phyloP scores from a whole-genome alignment of 148 eudicot species.

The Pouteria glomerata region DNA sequence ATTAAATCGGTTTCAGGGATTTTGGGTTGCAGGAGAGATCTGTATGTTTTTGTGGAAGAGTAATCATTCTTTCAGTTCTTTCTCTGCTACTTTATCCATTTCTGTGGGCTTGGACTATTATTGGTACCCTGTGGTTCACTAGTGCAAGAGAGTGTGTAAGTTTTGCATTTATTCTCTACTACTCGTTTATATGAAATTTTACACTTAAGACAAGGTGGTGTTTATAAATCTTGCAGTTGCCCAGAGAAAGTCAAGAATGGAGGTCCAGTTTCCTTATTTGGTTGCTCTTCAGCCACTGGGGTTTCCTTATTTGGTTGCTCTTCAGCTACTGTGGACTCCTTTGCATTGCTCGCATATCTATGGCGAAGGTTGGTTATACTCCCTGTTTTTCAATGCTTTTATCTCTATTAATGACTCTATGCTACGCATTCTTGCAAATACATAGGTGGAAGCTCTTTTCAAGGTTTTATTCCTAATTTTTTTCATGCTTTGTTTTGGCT shows the following conservation, averaged over 20 bases:
- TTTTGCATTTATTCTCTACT: constrained; percentile 6
- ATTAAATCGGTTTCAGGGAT: constrained; percentile 47
- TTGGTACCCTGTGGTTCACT: constrained; percentile 88
- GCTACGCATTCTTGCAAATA: no score
- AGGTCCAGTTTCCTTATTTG: no score
- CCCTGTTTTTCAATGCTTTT: background rate
- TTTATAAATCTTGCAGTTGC: constrained; percentile 60
- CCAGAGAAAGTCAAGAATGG: constrained; percentile 93
- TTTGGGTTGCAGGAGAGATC: constrained; percentile 90
- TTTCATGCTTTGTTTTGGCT: background rate
- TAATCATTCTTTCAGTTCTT: constrained; percentile 73
- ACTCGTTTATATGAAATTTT: background rate
- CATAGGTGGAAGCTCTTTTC: no score
- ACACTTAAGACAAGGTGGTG: constrained; percentile 6
- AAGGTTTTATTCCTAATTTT: background rate
- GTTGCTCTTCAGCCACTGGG: no score
- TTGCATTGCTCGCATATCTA: constrained; percentile 72
- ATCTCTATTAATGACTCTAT: background rate
- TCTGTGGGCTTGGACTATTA: constrained; percentile 85
- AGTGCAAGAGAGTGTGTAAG: constrained; percentile 73
- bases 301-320: constrained; percentile 90
- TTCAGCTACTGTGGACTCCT: constrained; percentile 93
- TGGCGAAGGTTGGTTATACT: constrained; percentile 55
- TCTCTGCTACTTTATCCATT: constrained; percentile 77
- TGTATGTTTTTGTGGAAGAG: constrained; percentile 87